Evolutionary conservation across 495 filamentous ascomycete species (phyloP).

Genomic region (Jackrogersella multiformis): DNA sequence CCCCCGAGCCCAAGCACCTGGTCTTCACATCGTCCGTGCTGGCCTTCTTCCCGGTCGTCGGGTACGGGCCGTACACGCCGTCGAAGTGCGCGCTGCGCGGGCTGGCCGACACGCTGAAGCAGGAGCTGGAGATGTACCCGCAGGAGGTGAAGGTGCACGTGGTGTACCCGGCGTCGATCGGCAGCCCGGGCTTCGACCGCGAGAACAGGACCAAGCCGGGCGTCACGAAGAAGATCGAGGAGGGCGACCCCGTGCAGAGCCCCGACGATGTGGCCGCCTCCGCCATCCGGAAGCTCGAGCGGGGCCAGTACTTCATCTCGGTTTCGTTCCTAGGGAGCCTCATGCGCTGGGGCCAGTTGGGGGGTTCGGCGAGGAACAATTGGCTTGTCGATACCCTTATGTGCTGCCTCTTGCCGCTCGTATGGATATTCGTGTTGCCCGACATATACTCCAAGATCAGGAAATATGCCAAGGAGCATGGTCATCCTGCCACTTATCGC

Average conservation of each 20-base stretch:
- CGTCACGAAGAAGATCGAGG: conserved; percentile 83
- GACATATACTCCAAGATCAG: conserved; percentile 68
- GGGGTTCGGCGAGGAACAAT: conserved; percentile 67
- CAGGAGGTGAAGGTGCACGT: conserved; percentile 80
- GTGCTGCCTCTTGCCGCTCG: conserved; percentile 62
- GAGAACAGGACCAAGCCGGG: conserved; percentile 85
- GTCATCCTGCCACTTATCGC: conserved; percentile 56
- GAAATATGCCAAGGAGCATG: conserved; percentile 67
- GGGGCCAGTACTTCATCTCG: conserved; percentile 78
- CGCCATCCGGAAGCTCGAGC: conserved; percentile 78
- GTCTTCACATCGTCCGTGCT: conserved; percentile 85
- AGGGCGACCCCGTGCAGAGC: conserved; percentile 79
- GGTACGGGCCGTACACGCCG: conserved; percentile 88
- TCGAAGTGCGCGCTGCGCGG: conserved; percentile 86
- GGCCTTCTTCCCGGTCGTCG: conserved; percentile 78
- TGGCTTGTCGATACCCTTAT: conserved; percentile 70
- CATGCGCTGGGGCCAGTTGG: conserved; percentile 69
- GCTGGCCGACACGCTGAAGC: conserved; percentile 80
- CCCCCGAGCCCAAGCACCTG: conserved; percentile 71
- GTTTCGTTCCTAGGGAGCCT: conserved; percentile 72
- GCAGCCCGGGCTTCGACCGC: conserved; percentile 74
- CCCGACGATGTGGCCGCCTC: conserved; percentile 77
- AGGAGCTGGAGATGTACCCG: conserved; percentile 85
- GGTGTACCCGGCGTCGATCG: conserved; percentile 86
- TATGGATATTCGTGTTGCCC: conserved; percentile 68